phyloP scores from a whole-genome alignment of 176 grass and related monocot genomes.

The Miscanthus lutarioriparius region DNA sequence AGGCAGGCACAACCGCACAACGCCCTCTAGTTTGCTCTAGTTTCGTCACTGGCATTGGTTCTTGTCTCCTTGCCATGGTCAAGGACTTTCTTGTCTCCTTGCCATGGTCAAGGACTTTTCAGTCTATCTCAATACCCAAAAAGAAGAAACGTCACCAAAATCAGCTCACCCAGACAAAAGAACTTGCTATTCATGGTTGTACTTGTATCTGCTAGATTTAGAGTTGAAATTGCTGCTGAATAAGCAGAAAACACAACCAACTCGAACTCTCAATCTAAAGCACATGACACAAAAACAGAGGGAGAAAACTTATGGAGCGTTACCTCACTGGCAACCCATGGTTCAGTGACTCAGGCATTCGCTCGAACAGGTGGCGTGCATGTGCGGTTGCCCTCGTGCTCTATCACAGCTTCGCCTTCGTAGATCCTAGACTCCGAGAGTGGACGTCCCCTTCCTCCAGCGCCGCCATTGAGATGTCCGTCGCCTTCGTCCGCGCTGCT shows the following conservation, averaged over 20 bases:
- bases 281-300: background rate
- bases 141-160: background rate
- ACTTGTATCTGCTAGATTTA: background rate
- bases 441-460: background rate
- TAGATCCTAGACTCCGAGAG: background rate
- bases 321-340: constrained; percentile 1
- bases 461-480: background rate
- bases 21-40: background rate
- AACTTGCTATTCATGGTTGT: background rate
- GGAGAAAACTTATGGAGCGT: background rate
- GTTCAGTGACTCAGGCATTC: constrained; percentile 4
- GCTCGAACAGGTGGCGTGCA: constrained; percentile 17
- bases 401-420: background rate
- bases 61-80: background rate
- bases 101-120: background rate
- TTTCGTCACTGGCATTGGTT: background rate
- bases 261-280: background rate
- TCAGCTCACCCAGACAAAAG: background rate
- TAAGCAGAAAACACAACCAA: background rate
- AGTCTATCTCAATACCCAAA: background rate
- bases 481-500: background rate
- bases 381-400: no score
- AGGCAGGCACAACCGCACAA: background rate
- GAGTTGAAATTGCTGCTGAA: background rate
- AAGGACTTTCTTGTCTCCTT: background rate